Evolutionary conservation across 2,329 filamentous ascomycete genomes (phyloP), one percentile per base, ranked within the genome.

Genomic region (Penicillium fuscoglaucum): DNA sequence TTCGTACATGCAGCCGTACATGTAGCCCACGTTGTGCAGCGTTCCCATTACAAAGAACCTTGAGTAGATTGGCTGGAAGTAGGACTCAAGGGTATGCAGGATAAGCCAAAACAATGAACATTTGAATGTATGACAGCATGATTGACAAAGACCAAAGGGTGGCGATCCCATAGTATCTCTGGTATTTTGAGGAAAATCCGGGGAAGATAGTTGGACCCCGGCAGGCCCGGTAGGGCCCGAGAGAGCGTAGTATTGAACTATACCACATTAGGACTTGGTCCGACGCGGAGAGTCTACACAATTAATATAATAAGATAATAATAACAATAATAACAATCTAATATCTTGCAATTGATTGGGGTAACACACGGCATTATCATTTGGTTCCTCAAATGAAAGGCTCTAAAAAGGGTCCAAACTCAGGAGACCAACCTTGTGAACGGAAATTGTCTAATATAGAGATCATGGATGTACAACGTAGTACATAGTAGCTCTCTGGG

Each of bases 241-340:
- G 26, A 15, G 19, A 46, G 12, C 15, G 57, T 59, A 57, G 53
- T 13, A 59, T 59, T 10, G 21, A 19, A 33, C 57, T 57, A 59
- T 43, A 24, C 53, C 53, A 2, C 13, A 35, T 44, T 47, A 17
- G 57, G 46, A 17, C 17, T 33, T 59, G 53, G 41, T 39, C 57
- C 57, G 57, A 51, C 12, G 26, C 44, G 19, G 19, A 45, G 1
- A 15, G 17, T 31, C 10, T 8, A 47, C 43, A 17, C 19, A 48
- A 26, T n/a, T 44, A n/a, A 44, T n/a, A 35, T n/a, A 26, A 37
- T 33, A 37, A 37, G 9, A 8, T n/a, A 26, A 37, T 33, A 37
- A 37, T n/a, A 8, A 19, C 13, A 28, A n/a, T 29, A 28, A 6
- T 10, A 15, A 24, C 3, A 24, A 9, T 28, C 28, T 13, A 33